Percentiles rank a stretch among this genome's conserved stretches.
These are phyloP conservation scores for Ophiostoma quercus DNA, from an alignment of 2,329 filamentous ascomycete species.

Conservation along the genomic window DNA sequence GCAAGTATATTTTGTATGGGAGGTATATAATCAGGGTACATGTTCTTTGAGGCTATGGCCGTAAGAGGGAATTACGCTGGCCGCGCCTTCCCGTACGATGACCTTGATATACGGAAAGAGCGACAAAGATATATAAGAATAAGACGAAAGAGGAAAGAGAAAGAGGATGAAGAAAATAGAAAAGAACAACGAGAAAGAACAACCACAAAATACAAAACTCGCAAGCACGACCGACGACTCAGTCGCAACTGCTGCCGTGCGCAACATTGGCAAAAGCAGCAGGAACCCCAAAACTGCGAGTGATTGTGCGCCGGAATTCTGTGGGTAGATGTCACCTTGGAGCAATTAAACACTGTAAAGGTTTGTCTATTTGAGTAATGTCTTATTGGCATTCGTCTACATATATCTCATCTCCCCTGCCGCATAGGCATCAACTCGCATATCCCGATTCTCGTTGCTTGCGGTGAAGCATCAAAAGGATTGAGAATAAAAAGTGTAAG, in stretches of 20 bases:
- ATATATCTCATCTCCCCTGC: background rate
- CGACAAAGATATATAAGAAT: background rate
- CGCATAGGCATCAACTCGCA: background rate
- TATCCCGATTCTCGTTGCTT: background rate
- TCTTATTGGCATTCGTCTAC: background rate
- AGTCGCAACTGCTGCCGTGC: background rate
- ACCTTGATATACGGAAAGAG: background rate
- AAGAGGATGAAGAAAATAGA: too few relatives aligned
- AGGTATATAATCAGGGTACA: background rate
- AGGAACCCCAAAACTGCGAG: conserved; percentile 20
- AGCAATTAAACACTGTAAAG: conserved; percentile 7
- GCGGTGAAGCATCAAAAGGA: conserved; percentile 7
- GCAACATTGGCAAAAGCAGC: background rate
- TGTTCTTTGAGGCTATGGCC: background rate
- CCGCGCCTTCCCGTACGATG: background rate
- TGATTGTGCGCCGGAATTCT: conserved; percentile 20
- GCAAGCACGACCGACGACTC: background rate
- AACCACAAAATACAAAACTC: background rate
- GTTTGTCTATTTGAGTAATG: background rate
- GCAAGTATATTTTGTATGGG: background rate
- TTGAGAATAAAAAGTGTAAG: conserved; percentile 4
- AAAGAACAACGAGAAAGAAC: background rate
- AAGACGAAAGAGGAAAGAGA: too few relatives aligned
- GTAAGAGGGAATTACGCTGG: background rate
- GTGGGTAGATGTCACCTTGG: conserved; percentile 21